Conservation (phyloP, 2,329 filamentous ascomycete species). For the Scleromitrula shiraiana region DNA sequence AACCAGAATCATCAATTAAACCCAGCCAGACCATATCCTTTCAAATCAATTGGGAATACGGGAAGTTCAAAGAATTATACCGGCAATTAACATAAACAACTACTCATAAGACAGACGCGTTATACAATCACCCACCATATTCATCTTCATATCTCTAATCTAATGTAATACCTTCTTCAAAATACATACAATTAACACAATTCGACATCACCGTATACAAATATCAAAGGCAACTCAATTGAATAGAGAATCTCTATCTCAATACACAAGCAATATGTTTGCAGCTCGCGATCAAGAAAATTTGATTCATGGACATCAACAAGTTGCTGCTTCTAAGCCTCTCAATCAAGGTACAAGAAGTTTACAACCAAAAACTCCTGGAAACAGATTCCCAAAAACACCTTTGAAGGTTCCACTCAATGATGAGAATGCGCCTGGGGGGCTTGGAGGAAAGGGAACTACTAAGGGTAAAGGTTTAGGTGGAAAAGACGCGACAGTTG, state of each 20-base stretch:
- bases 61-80: no score
- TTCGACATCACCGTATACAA: neutral
- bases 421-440: constrained; percentile 70
- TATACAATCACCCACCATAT: constrained; percentile 4
- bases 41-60: no score
- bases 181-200: constrained; percentile 2
- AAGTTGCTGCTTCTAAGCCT: constrained; percentile 62
- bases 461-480: constrained; percentile 46
- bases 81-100: no score
- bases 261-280: constrained; percentile 55
- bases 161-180: constrained; percentile 1
- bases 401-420: constrained; percentile 70
- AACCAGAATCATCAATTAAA: neutral
- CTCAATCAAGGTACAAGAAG: constrained; percentile 56
- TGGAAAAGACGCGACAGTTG: constrained; percentile 39
- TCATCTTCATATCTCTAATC: neutral
- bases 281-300: constrained; percentile 84
- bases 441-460: constrained; percentile 48
- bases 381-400: constrained; percentile 68
- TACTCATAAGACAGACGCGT: no score
- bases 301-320: constrained; percentile 66
- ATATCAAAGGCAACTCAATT: no score
- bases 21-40: no score
- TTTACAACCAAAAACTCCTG: constrained; percentile 69
- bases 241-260: no score